Evolutionary conservation across 371 early-diverging fungal genomes (phyloP).

Genomic region (Apophysomyces elegans): DNA sequence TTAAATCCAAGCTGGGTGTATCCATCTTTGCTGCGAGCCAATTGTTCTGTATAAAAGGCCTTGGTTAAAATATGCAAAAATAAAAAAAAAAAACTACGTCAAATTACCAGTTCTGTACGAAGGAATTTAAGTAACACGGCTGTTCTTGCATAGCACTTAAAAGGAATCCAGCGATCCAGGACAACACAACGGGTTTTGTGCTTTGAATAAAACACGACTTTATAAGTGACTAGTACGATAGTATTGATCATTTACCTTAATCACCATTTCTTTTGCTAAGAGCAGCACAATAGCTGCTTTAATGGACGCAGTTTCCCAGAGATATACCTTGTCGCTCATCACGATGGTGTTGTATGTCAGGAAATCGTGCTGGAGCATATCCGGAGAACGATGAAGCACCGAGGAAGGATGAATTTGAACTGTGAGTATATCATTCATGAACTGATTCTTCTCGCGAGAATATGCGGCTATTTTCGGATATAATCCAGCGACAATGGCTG

Average conservation of each 20-base stretch:
- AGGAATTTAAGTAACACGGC: slow-evolving; percentile 63
- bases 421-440: slow-evolving; percentile 28
- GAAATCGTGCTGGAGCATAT: slow-evolving; percentile 38
- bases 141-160: slow-evolving; percentile 67
- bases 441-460: slow-evolving; percentile 14
- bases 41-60: slow-evolving; percentile 24
- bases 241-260: slow-evolving; percentile 49
- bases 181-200: slow-evolving; percentile 57
- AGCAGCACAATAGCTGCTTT: slow-evolving; percentile 56
- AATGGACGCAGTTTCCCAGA: slow-evolving; percentile 61
- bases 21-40: slow-evolving; percentile 46
- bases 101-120: slow-evolving; percentile 55
- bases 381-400: slow-evolving; percentile 41
- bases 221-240: background rate
- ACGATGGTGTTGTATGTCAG: slow-evolving; percentile 62
- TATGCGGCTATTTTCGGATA: slow-evolving; percentile 67
- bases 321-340: slow-evolving; percentile 55
- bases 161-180: slow-evolving; percentile 67
- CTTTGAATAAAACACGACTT: slow-evolving; percentile 30
- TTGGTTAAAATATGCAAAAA: background rate
- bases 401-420: slow-evolving; percentile 69
- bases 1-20: slow-evolving; percentile 39
- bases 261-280: slow-evolving; percentile 56
- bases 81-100: slow-evolving; percentile 12
- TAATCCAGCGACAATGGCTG: slow-evolving; percentile 68